Base-by-base conservation (phyloP, 1,139 yeast genomes). In the Saccharomyces hybrid region DNA sequence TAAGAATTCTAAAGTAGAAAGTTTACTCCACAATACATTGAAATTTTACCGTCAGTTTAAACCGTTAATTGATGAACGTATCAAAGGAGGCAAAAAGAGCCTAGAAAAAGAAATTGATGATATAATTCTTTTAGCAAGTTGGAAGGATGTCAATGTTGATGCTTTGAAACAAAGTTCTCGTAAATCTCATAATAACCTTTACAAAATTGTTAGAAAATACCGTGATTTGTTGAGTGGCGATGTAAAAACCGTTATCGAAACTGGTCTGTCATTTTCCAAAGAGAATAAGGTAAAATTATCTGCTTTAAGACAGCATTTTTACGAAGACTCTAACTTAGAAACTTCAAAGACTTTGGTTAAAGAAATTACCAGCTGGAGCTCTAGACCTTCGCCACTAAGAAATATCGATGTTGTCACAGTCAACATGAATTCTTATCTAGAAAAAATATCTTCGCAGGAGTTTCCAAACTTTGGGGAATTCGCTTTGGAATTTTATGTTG, bases 81-180 rank as follows among this genome's bases (percentile, higher is more conserved):
- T 90, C 26, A 64, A 62, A 0, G 67, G 69, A 1, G 76, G 77
- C 0, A 82, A 78, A 65, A 80, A 77, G 61, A 70, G 72, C 5
- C 72, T 93, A 46, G 90, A 85, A 57, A 91, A 90, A 65, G 93
- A 89, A 53, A 80, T 93, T 27, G 77, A 82, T 48, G 99, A 95
- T 57, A 85, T 90, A 4, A 89, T 93, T 51, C 73, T 89, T 51
- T 76, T 95, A 29, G 97, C 98, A 1, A 88, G 96, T 66, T 95
- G 99, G 98, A 90, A 91, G 64, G 99, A 95, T 71, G 93, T 91
- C 11, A 95, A 95, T 64, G 83, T 90, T 50, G 95, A 86, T 66
- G 96, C 99, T 0, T 77, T 95, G 62, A 89, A 88, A 62, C 97
- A 91, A 70, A 88, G 96, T 72, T 93, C 99, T 3, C 83, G 88